phyloP scores from a whole-genome alignment of 345 rosid genomes.

The Chamaenerion angustifolium region DNA sequence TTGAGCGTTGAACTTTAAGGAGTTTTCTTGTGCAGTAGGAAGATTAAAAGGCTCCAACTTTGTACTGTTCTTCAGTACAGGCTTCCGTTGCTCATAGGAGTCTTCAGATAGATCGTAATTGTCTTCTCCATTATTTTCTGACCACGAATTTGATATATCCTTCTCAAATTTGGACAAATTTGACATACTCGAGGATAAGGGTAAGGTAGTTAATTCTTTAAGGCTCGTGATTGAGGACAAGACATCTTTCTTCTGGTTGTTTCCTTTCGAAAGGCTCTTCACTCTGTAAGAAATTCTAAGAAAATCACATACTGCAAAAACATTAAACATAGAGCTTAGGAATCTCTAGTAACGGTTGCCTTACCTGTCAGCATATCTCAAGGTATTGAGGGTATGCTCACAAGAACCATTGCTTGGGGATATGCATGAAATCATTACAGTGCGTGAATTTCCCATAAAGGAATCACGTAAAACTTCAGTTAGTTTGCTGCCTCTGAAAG shows the following conservation, averaged over 20 bases:
- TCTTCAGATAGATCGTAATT: conserved; percentile 65
- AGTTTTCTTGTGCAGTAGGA: conserved; percentile 35
- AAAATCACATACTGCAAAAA: not conserved
- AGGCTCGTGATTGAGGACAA: conserved; percentile 24
- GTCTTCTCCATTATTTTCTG: conserved; percentile 57
- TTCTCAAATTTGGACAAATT: conserved; percentile 49
- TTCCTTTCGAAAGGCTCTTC: conserved; percentile 95
- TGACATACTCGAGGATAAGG: conserved; percentile 51
- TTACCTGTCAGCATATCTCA: conserved; percentile 99
- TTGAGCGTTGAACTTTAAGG: conserved; percentile 36
- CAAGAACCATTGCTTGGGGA: conserved; percentile 97
- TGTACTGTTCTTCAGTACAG: conserved; percentile 43
- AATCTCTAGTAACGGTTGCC: not conserved
- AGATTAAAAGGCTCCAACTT: conserved; percentile 36
- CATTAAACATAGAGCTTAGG: not conserved
- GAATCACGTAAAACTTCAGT: too few species aligned
- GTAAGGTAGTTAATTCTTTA: conserved; percentile 57
- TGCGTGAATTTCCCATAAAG: conserved; percentile 90
- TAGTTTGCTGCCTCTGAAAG: too few species aligned
- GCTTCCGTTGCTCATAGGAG: conserved; percentile 52
- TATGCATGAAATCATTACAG: conserved; percentile 96
- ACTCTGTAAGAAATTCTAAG: conserved; percentile 33
- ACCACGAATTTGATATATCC: conserved; percentile 58
- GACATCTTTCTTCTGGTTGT: conserved; percentile 65
- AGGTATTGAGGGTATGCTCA: conserved; percentile 93